Percentiles rank a stretch among this genome's conserved stretches.
These are phyloP conservation scores for Fusarium tanahbumbuense DNA, from an alignment of 2,329 filamentous ascomycete genomes.

Conservation along the genomic window DNA sequence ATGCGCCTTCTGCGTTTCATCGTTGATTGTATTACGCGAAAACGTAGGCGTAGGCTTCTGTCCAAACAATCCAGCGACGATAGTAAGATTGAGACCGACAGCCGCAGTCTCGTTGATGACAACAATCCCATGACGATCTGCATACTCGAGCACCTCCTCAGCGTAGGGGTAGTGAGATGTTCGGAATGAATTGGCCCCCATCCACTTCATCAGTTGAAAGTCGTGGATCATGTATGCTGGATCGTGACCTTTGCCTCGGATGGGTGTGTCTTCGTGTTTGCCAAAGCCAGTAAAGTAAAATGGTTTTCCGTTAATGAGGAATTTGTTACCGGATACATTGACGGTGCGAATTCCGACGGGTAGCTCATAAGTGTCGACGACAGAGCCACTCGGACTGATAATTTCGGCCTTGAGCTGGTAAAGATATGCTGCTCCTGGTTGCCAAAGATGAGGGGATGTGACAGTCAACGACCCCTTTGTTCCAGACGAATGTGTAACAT, in stretches of 20 bases:
- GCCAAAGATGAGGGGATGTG: not conserved
- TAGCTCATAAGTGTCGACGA: not conserved
- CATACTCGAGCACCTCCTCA: not conserved
- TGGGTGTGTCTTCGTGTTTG: not conserved
- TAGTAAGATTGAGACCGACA: not conserved
- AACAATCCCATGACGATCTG: not conserved
- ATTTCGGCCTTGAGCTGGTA: not conserved
- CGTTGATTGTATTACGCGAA: accelerated
- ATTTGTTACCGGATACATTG: not conserved
- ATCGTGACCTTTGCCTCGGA: not conserved
- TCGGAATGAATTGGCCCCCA: not conserved
- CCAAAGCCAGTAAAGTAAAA: not conserved
- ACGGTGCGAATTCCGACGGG: not conserved
- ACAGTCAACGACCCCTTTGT: not conserved
- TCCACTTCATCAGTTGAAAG: not conserved
- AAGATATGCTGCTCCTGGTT: not conserved
- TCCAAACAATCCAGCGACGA: not conserved
- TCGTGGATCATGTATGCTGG: not conserved
- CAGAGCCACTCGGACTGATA: no score
- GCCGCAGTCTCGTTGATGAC: not conserved
- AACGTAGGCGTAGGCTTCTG: not conserved
- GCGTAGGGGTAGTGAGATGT: not conserved
- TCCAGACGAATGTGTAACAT: no score
- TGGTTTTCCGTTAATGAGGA: not conserved
- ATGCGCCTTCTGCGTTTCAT: not conserved